phyloP scores from a whole-genome alignment of 1,284 basidiomycete species.

The Ustilago esculenta region DNA sequence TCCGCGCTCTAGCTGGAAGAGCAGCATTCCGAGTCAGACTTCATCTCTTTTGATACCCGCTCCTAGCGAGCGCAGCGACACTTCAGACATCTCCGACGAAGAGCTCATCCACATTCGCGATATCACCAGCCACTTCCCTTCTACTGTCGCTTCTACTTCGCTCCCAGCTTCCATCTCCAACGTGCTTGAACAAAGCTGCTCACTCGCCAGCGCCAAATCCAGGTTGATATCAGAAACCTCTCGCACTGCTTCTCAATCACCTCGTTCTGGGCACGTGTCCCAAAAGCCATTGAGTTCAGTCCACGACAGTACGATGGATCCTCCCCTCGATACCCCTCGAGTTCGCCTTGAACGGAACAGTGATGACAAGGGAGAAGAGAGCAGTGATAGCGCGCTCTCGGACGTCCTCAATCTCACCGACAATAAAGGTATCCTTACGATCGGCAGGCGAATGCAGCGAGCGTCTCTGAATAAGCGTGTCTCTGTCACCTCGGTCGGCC shows the following conservation, averaged over 20 bases:
- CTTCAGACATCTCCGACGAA: constrained; percentile 12
- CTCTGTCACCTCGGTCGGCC: constrained; percentile 22
- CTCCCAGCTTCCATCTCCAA: not conserved
- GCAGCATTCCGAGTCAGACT: not conserved
- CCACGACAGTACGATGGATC: not conserved
- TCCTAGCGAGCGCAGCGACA: constrained; percentile 7
- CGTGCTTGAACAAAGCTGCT: not conserved
- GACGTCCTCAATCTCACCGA: constrained; percentile 35
- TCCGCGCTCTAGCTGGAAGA: constrained; percentile 5
- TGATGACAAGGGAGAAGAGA: constrained; percentile 12
- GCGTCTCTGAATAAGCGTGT: not conserved
- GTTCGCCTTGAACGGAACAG: not conserved
- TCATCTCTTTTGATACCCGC: not conserved
- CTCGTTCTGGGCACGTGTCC: not conserved
- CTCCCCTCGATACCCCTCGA: not conserved
- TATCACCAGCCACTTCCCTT: constrained; percentile 27
- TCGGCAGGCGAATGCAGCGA: constrained; percentile 1
- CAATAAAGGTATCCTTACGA: constrained; percentile 9
- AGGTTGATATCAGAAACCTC: not conserved
- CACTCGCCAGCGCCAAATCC: constrained; percentile 1
- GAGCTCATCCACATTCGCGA: constrained; percentile 29
- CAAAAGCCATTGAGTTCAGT: constrained; percentile 3
- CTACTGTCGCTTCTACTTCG: not conserved
- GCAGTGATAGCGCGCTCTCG: constrained; percentile 25
- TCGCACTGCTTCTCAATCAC: not conserved